Base-by-base conservation (phyloP, 2,329 filamentous ascomycete species). In the Diaporthe sp. region DNA sequence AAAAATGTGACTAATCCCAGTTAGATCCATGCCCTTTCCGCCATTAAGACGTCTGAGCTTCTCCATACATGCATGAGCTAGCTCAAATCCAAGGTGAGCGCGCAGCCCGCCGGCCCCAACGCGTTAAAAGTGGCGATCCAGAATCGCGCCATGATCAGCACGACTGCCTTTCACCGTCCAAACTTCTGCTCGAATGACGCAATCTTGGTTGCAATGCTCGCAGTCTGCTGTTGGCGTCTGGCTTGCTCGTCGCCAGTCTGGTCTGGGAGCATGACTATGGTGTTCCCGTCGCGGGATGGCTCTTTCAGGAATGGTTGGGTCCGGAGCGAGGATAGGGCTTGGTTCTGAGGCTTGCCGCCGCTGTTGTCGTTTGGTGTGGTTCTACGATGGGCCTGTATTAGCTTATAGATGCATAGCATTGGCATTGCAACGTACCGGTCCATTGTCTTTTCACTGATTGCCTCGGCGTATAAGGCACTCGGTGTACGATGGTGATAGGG, bases 111-210 rank as follows among this genome's bases (percentile, higher is more conserved):
- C 8, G 12, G 15, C 7, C 19, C 17, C 33, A 1, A 28, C 40
- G 25, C 2, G 40, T n/a, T 8, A 3, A 64, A 22, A n/a, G n/a
- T 17, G 7, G 38, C 40, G 40, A 22, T 13, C 25, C 17, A 22
- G 6, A 33, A 42, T 64, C 40, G 13, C 25, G 17, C 60, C 45
- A 19, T 7, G 7, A 17, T 40, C 33, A 30, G 25, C 8, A 0
- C 2, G 33, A 17, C n/a, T 10, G 3, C 15, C 5, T n/a, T 54
- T 68, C 64, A 68, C n/a, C 47, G 30, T 10, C 64, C n/a, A 40
- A 68, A 68, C 10, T 40, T 68, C n/a, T 68, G 33, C n/a, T 68
- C 64, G 17, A 68, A 68, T 10, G 64, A 68, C 15, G 47, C 47
- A 54, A 68, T 68, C 15, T 54, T 40, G 1, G 64, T 68, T 40